Evolutionary conservation across 2,329 filamentous ascomycete genomes (phyloP).

Genomic region (Trichoderma cornu-damae): DNA sequence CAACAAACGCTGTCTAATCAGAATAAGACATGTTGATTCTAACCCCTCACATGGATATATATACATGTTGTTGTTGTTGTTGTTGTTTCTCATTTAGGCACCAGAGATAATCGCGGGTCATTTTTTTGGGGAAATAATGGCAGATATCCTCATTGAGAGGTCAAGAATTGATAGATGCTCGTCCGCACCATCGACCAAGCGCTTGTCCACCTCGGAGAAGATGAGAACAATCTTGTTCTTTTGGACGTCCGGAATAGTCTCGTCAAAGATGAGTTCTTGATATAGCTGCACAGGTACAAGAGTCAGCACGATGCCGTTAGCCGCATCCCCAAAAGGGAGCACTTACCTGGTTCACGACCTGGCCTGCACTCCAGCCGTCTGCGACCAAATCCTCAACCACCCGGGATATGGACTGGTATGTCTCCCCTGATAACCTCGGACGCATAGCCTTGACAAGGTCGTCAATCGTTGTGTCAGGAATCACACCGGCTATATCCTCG

Average conservation of each 20-base stretch:
- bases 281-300: conserved; percentile 57
- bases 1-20: conserved; percentile 17
- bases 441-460: conserved; percentile 69
- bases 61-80: too few relatives aligned
- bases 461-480: conserved; percentile 70
- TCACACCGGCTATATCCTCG: conserved; percentile 93
- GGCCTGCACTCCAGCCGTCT: conserved; percentile 93
- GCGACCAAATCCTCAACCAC: conserved; percentile 88
- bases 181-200: conserved; percentile 88
- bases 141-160: conserved; percentile 73
- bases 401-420: conserved; percentile 69
- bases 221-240: conserved; percentile 86
- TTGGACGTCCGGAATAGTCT: conserved; percentile 73
- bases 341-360: conserved; percentile 73
- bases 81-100: not conserved
- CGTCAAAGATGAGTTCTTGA: conserved; percentile 75
- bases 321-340: conserved; percentile 8
- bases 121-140: conserved; percentile 56
- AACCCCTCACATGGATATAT: too few relatives aligned
- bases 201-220: conserved; percentile 93
- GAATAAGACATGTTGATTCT: conserved; percentile 5
- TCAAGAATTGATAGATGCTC: conserved; percentile 91
- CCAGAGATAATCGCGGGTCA: conserved; percentile 18
- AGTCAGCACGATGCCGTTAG: conserved; percentile 18
- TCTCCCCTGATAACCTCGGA: conserved; percentile 56